Base-by-base conservation (phyloP, 495 filamentous ascomycete species). In the Penicillium parvum region DNA sequence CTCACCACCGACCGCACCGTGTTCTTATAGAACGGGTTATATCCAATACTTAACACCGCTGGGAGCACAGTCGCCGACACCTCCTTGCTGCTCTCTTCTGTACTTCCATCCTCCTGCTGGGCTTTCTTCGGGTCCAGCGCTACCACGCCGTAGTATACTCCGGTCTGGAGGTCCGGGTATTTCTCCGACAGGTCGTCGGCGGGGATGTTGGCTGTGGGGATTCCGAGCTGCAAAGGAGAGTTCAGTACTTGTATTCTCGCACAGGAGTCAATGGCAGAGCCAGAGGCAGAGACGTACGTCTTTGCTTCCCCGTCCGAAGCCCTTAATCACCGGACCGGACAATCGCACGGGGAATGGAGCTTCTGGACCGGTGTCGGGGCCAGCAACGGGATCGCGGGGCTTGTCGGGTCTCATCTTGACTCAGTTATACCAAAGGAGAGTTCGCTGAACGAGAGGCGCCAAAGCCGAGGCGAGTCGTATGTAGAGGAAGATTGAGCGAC, bases 181-280 rank as follows among this genome's bases (percentile, higher is more conserved):
- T 55, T 46, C 57, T 87, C 89, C 12, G 82, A 80, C 25, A 86
- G 65, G 7, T 80, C 81, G 40, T 84, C 81, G 42, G 95, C 74
- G 28, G 92, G 90, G 49, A 98, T 90, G 70, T 98, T 98, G 54
- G 92, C 92, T 0, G 92, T 98, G 3, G 92, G 92, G 64, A 97
- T 96, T 42, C 91, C 89, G 44, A 98, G 82, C 75, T 88, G 52
- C 23, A 45, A 9, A 11, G 16, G 32, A 7, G 14, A 14, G 12
- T 34, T n/a, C 8, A 36, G 41, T 48, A 27, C n/a, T n/a, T 47
- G 40, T 25, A 12, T 21, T 30, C 12, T 10, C 25, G 37, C 29
- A 15, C 11, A 14, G 16, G 29, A 35, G 18, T 16, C n/a, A n/a
- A n/a, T 35, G 2, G 16, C 4, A 3, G n/a, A 19, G 11, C 2